phyloP scores from a whole-genome alignment of 768 basidiomycete genomes.

The Neoboletus brunneissimus region DNA sequence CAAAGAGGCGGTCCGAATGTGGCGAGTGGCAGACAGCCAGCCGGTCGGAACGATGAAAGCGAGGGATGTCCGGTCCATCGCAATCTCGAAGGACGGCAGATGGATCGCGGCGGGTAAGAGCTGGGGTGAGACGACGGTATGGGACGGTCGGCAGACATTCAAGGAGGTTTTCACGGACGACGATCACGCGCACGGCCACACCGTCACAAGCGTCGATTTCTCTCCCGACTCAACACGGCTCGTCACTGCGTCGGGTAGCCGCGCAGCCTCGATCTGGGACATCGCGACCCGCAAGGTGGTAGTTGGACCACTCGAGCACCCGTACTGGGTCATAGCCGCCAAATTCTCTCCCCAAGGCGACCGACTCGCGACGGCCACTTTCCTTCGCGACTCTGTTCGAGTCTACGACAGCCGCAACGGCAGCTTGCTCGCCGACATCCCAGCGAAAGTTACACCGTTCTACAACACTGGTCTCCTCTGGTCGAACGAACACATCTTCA shows the following conservation, averaged over 20 bases:
- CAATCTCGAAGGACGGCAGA: conserved; percentile 2
- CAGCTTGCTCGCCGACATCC: not conserved
- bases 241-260: conserved; percentile 4
- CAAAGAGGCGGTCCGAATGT: conserved; percentile 9
- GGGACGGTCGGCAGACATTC: not conserved
- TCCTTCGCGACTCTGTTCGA: not conserved
- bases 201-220: conserved; percentile 12
- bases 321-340: conserved; percentile 10
- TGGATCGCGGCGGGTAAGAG: conserved; percentile 12
- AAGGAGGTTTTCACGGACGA: conserved; percentile 1
- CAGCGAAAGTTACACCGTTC: conserved; percentile 5
- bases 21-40: not conserved
- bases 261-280: conserved; percentile 6
- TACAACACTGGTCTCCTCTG: conserved; percentile 17
- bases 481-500: not conserved
- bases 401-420: conserved; percentile 9
- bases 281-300: not conserved
- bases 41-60: not conserved
- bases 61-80: conserved; percentile 7
- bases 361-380: conserved; percentile 9
- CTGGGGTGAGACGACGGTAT: conserved; percentile 11
- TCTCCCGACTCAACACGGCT: conserved; percentile 8
- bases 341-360: conserved; percentile 13
- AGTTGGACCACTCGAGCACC: not conserved
- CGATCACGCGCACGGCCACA: not conserved